Base-by-base conservation (phyloP, 2,329 filamentous ascomycete species). In the Cryphonectria radicalis region DNA sequence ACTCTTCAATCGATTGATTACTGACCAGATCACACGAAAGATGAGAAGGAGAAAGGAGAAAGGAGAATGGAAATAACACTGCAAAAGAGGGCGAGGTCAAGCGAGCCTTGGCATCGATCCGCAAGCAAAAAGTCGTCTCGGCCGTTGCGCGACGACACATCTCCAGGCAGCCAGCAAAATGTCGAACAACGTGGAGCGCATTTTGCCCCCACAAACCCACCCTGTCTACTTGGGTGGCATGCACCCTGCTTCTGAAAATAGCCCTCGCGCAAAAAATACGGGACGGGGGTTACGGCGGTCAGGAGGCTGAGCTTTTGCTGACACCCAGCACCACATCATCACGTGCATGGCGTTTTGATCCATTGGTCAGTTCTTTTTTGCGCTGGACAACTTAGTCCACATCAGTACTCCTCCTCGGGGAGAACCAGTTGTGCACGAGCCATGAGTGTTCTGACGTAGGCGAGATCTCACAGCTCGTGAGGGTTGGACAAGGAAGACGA, bases 291-390 rank as follows among this genome's bases (percentile, higher is more conserved):
- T n/a, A 10, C 55, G 28, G 28, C 25, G 28, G 25, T 19, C 25
- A 11, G 55, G 28, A 59, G 55, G 55, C 55, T 32, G 55, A 59
- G 53, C 28, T 59, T 22, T 7, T 62, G 59, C 35, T 40, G 59
- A 62, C 59, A n/a, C 17, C 59, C 32, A 40, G 32, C 32, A 37
- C 13, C 35, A 10, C 32, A 62, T 62, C 32, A 62, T 62, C 32
- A 60, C 57, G 57, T 60, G 57, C 17, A 60, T 60, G 57, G 17
- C 57, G 28, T 7, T 7, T 22, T n/a, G 40, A 62, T 62, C 59
- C 59, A 62, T 62, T 62, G 59, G 59, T 40, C 32, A 62, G 8
- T n/a, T 35, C 59, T 62, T 62, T 59, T 62, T 62, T 62, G 59
- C 59, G 59, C 22, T 25, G 59, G 17, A 62, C 17, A 5, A 6